Conservation (phyloP, 163 green algal genomes). For the Prototheca wickerhamii region DNA sequence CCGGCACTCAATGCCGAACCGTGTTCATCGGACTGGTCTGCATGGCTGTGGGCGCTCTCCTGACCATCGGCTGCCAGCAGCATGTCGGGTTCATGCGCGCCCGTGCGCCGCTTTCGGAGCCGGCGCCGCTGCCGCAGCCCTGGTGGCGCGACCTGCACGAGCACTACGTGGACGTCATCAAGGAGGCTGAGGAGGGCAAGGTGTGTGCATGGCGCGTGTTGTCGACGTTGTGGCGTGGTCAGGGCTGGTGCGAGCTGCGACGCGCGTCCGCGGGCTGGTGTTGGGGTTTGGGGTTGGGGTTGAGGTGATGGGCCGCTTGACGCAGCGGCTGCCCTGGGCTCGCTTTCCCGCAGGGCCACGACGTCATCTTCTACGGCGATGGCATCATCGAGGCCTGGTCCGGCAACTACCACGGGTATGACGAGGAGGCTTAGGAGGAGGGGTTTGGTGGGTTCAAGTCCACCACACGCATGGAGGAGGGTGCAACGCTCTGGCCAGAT, state of each 20-base stretch:
- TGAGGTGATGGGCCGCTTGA: too few relatives aligned
- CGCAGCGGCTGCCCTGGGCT: not conserved
- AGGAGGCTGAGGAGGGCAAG: not conserved
- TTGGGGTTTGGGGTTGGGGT: too few relatives aligned
- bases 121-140: not conserved
- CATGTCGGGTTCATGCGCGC: not conserved
- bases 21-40: not conserved
- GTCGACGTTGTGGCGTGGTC: too few relatives aligned
- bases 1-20: not conserved
- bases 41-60: not conserved
- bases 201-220: too few relatives aligned
- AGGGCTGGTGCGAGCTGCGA: too few relatives aligned
- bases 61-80: not conserved
- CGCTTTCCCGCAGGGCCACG: not conserved
- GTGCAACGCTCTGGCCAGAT: too few relatives aligned
- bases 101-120: not conserved
- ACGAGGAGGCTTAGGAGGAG: not conserved
- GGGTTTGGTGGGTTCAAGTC: too few relatives aligned
- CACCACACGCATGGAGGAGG: too few relatives aligned
- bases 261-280: too few relatives aligned
- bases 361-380: constrained; percentile 15
- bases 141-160: constrained; percentile 2
- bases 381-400: constrained; percentile 12
- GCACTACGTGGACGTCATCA: not conserved
- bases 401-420: not conserved